These are phyloP conservation scores for Pseudozyma flocculosa DNA, from an alignment of 1,284 basidiomycete species.

Conservation along the genomic window DNA sequence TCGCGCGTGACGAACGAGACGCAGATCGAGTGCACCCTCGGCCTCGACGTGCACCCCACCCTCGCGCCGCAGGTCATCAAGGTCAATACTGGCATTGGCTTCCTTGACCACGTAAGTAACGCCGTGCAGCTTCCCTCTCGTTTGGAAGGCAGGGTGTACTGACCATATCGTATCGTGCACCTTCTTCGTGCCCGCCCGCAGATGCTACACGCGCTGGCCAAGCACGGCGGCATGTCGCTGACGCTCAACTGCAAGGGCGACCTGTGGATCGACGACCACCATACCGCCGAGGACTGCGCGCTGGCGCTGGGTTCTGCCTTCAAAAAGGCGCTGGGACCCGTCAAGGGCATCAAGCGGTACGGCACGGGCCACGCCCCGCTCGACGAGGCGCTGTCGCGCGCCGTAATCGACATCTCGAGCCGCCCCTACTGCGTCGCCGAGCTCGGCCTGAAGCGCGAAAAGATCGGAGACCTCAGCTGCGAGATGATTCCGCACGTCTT, in stretches of 20 bases:
- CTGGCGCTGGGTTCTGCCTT: constrained; percentile 91
- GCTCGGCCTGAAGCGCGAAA: constrained; percentile 77
- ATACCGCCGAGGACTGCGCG: constrained; percentile 92
- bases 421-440: constrained; percentile 92
- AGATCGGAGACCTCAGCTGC: constrained; percentile 79
- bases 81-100: constrained; percentile 92
- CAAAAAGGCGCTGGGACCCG: constrained; percentile 90
- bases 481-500: constrained; percentile 98
- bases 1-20: constrained; percentile 91
- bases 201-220: constrained; percentile 58
- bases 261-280: constrained; percentile 97
- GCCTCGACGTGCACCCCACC: constrained; percentile 78
- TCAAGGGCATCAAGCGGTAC: constrained; percentile 90
- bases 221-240: constrained; percentile 65
- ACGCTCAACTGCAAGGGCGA: constrained; percentile 90
- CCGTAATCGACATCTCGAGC: constrained; percentile 96
- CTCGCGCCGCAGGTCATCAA: constrained; percentile 73
- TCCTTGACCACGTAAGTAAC: constrained; percentile 85
- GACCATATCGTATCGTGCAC: not conserved
- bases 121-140: not conserved
- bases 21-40: constrained; percentile 76
- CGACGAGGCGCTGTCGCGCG: constrained; percentile 84
- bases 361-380: constrained; percentile 95
- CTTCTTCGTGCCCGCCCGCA: no score
- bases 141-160: no score